Conservation (phyloP, 129 eudicot species). For the Silybum marianum region DNA sequence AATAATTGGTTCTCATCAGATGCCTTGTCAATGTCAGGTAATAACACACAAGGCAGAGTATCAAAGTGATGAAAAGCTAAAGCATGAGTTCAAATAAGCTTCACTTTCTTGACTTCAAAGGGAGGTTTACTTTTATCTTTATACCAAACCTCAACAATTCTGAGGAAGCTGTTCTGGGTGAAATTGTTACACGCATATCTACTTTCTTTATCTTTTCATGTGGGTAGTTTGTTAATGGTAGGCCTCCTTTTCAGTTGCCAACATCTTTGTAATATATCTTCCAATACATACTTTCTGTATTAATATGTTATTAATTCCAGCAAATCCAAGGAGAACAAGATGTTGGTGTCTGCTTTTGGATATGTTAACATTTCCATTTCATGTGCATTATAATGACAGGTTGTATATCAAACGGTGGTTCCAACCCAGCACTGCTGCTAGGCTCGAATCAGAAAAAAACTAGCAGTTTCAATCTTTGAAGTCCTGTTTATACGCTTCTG, state of each 20-base stretch:
- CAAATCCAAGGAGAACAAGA: not conserved
- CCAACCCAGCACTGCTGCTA: too few species aligned
- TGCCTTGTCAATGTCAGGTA: not conserved
- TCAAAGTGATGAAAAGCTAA: not conserved
- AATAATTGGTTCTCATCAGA: conserved; percentile 12
- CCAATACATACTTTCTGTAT: not conserved
- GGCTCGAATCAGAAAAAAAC: too few species aligned
- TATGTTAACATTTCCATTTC: not conserved
- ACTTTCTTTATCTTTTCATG: conserved; percentile 3
- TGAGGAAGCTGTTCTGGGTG: not conserved
- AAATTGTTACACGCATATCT: not conserved
- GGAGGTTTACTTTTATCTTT: not conserved
- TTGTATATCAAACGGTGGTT: too few species aligned
- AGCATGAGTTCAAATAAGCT: conserved; percentile 4
- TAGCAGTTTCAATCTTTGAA: too few species aligned
- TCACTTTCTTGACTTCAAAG: not conserved
- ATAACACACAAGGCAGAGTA: not conserved
- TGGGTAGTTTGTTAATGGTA: not conserved
- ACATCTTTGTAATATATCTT: not conserved
- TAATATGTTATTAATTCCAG: not conserved
- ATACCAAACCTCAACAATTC: not conserved
- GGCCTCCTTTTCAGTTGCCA: conserved; percentile 2
- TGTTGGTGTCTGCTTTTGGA: not conserved
- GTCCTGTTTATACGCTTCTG: too few species aligned
- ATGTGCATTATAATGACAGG: not conserved